A percentile compares a stretch with the other conserved stretches of the same genome.
Evolutionary conservation across 257 asterid genomes (phyloP).

Genomic region (Solanum chmielewskii): DNA sequence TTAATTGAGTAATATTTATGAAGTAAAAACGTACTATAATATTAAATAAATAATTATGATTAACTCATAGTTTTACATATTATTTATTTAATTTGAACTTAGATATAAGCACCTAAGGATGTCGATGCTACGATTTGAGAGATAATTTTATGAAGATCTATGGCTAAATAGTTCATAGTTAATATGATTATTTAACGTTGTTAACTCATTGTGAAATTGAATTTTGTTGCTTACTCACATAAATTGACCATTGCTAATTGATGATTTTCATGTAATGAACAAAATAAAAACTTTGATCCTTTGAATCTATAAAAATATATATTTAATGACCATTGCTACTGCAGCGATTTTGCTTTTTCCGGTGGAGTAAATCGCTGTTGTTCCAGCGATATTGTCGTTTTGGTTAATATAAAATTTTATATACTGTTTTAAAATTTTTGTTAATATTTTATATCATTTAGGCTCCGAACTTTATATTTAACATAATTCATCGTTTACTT

Average conservation of each 20-base stretch:
- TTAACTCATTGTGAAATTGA: not conserved
- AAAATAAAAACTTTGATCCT: not conserved
- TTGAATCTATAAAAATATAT: not conserved
- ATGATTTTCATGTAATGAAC: not conserved
- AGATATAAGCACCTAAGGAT: not conserved
- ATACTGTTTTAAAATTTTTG: too few species aligned
- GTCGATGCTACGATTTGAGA: not conserved
- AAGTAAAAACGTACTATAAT: not conserved
- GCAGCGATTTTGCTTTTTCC: too few species aligned
- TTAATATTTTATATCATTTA: too few species aligned
- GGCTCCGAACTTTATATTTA: not conserved
- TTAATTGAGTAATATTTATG: not conserved
- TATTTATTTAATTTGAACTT: not conserved
- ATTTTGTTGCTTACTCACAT: not conserved
- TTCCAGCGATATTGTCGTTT: too few species aligned
- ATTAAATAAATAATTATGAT: not conserved
- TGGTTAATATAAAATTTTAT: too few species aligned
- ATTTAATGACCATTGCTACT: too few species aligned
- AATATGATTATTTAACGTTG: not conserved
- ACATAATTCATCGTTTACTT: not conserved
- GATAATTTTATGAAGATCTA: too few species aligned
- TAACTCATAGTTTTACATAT: not conserved
- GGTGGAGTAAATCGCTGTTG: too few species aligned
- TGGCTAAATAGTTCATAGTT: not conserved
- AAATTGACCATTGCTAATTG: not conserved